Percentiles rank a stretch among this genome's conserved stretches.
Evolutionary conservation across 176 grass and related monocot genomes (phyloP).

Genomic region (Triticum turgidum): DNA sequence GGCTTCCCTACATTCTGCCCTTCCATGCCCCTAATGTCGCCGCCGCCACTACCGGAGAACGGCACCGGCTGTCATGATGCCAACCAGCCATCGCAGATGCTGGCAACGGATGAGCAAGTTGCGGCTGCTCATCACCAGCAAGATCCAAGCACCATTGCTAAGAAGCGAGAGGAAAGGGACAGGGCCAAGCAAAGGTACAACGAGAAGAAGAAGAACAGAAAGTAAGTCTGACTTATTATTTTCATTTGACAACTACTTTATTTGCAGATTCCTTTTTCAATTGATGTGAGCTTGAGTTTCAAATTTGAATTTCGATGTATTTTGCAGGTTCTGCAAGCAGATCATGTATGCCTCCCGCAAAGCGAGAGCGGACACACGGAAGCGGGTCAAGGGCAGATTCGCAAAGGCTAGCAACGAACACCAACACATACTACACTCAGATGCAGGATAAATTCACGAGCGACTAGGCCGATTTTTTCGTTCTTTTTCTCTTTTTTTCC

Average conservation of each 20-base stretch:
- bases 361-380: conserved; percentile 36
- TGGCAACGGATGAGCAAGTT: neutral
- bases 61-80: neutral
- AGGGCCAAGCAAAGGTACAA: conserved; percentile 49
- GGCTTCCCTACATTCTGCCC: conserved; percentile 7
- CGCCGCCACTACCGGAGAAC: neutral
- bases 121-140: neutral
- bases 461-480: neutral
- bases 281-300: no score
- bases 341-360: conserved; percentile 53
- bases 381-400: conserved; percentile 43
- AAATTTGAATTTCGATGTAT: neutral
- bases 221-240: neutral
- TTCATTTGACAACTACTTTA: no score
- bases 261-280: neutral
- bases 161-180: conserved; percentile 43
- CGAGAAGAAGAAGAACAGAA: conserved; percentile 51
- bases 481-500: neutral
- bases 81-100: neutral
- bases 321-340: conserved; percentile 41
- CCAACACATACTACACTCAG: conserved; percentile 1
- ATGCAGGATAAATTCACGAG: neutral
- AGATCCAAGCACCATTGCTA: neutral
- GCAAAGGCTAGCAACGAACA: conserved; percentile 31
- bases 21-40: conserved; percentile 6